phyloP scores from a whole-genome alignment of 164 flowering plant species.

The Sedum album region DNA sequence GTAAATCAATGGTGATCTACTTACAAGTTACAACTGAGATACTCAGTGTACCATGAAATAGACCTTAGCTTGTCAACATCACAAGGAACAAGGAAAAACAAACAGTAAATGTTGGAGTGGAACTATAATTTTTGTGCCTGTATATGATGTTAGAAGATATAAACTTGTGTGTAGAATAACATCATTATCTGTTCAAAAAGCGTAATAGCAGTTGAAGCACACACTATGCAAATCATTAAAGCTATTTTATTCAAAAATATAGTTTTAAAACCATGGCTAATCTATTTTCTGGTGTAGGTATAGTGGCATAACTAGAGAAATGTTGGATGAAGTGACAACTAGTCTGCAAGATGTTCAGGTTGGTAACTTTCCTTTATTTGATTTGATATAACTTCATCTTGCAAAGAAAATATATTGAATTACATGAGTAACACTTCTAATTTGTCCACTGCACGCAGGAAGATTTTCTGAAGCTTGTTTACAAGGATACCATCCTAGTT shows the following conservation, averaged over 20 bases:
- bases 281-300: conserved; percentile 37
- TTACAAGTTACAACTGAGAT: neutral
- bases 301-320: conserved; percentile 91
- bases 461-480: conserved; percentile 72
- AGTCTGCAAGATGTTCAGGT: conserved; percentile 87
- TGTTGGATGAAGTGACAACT: conserved; percentile 77
- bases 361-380: conserved; percentile 5
- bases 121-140: too few relatives aligned
- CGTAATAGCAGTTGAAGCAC: neutral
- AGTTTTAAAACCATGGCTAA: neutral
- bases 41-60: neutral
- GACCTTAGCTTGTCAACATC: neutral
- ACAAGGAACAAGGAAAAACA: neutral
- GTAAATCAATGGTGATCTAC: neutral
- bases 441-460: conserved; percentile 36
- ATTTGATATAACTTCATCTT: neutral
- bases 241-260: too few relatives aligned
- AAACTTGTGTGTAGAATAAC: neutral
- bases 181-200: too few relatives aligned
- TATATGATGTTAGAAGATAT: too few relatives aligned
- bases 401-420: neutral
- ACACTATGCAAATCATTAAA: neutral
- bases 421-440: conserved; percentile 18
- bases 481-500: conserved; percentile 78
- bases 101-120: neutral